These are phyloP conservation scores for Saccharomyces hybrid DNA, from an alignment of 1,139 yeast genomes.

Conservation along the genomic window DNA sequence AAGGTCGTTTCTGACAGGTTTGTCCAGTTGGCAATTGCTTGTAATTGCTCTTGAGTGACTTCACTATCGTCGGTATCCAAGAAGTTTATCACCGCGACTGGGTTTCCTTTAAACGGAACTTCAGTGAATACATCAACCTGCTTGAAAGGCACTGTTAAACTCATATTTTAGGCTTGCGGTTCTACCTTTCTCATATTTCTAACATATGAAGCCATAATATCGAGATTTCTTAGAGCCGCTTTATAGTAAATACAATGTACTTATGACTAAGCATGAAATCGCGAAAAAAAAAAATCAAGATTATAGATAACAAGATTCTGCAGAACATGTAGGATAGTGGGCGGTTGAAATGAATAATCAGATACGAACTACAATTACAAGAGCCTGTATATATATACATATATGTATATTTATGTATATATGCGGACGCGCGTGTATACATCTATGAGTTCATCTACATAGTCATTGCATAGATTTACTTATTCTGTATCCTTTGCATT, in stretches of 20 bases:
- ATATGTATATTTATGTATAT: slow-evolving; percentile 5
- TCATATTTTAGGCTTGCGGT: slow-evolving; percentile 7
- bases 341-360: neutral
- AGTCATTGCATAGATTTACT: no score
- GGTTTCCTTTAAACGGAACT: slow-evolving; percentile 42
- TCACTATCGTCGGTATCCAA: slow-evolving; percentile 15
- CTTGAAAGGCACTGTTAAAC: slow-evolving; percentile 30
- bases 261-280: neutral
- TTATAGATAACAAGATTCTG: neutral
- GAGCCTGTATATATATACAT: neutral
- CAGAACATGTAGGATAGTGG: neutral
- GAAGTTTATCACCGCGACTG: slow-evolving; percentile 42
- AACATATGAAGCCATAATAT: no score
- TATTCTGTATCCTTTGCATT: neutral
- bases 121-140: slow-evolving; percentile 48
- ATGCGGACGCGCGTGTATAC: neutral
- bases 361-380: neutral
- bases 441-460: no score
- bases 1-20: slow-evolving; percentile 52
- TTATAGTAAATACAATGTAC: neutral
- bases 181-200: no score
- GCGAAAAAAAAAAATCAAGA: neutral
- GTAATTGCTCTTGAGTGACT: slow-evolving; percentile 36
- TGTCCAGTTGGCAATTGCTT: slow-evolving; percentile 46
- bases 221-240: neutral